These are phyloP conservation scores for Arachis stenosperma DNA, from an alignment of 306 rosid genomes.

Conservation along the genomic window DNA sequence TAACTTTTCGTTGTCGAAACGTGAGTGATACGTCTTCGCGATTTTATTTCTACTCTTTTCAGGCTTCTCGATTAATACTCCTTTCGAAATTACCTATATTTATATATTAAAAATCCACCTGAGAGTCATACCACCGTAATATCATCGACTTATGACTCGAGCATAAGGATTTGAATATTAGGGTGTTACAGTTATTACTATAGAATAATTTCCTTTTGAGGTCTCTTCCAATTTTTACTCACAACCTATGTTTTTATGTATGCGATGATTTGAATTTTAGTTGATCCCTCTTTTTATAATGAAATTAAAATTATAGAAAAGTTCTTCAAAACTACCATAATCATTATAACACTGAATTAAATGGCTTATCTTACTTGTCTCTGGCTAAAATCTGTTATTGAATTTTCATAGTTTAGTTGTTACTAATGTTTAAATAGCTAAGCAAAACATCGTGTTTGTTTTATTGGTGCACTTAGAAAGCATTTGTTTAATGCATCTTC, in stretches of 20 bases:
- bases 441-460: neutral
- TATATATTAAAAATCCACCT: too few relatives aligned
- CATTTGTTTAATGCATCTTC: too few relatives aligned
- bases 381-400: neutral
- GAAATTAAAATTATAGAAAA: slow-evolving; percentile 8
- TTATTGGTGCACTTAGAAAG: too few relatives aligned
- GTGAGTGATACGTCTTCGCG: too few relatives aligned
- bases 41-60: too few relatives aligned
- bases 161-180: too few relatives aligned
- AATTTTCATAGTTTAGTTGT: neutral
- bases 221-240: slow-evolving; percentile 36
- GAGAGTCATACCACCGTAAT: too few relatives aligned
- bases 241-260: slow-evolving; percentile 13
- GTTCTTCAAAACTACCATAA: neutral
- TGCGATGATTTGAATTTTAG: neutral
- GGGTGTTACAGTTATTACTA: slow-evolving; percentile 40
- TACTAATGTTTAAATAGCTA: neutral
- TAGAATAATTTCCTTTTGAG: neutral
- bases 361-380: neutral
- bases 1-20: too few relatives aligned
- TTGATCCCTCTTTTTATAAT: slow-evolving; percentile 11
- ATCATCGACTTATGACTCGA: too few relatives aligned
- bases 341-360: neutral
- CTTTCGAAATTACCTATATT: too few relatives aligned
- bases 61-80: too few relatives aligned